Conservation (phyloP, 2,329 filamentous ascomycete genomes). For the Scortechinia acanthostroma region DNA sequence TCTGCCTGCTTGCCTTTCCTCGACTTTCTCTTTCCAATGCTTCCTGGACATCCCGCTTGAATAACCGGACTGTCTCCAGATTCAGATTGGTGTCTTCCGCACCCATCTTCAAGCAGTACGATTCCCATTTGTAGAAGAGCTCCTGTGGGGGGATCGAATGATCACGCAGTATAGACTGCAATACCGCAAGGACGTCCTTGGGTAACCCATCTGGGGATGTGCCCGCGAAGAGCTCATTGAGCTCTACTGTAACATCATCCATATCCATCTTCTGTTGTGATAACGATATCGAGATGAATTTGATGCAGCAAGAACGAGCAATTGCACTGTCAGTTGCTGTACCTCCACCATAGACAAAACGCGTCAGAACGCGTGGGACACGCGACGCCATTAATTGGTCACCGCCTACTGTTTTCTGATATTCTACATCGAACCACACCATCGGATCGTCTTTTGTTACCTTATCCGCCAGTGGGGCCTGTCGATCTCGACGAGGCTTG, state of each 20-base stretch:
- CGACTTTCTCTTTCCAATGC: conserved; percentile 71
- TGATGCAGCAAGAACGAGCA: too few relatives aligned
- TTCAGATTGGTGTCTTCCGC: conserved; percentile 67
- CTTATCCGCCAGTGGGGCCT: too few relatives aligned
- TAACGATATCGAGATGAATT: background rate
- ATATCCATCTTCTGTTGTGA: background rate
- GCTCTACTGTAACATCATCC: background rate
- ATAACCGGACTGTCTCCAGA: conserved; percentile 64
- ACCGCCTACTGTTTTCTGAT: too few relatives aligned
- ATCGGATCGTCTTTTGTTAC: too few relatives aligned
- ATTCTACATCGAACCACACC: too few relatives aligned
- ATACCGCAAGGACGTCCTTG: conserved; percentile 68
- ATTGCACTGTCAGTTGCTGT: too few relatives aligned
- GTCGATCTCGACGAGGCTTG: too few relatives aligned
- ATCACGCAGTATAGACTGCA: conserved; percentile 79
- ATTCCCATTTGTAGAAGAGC: conserved; percentile 97
- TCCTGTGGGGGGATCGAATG: conserved; percentile 78
- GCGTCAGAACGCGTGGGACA: too few relatives aligned
- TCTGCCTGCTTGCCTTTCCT: conserved; percentile 47
- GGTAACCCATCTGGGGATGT: conserved; percentile 54
- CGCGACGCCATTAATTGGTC: too few relatives aligned
- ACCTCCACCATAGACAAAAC: too few relatives aligned
- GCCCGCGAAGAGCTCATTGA: conserved; percentile 35
- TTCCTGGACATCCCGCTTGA: conserved; percentile 85
- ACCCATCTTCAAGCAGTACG: conserved; percentile 92